phyloP scores from a whole-genome alignment of 2,329 filamentous ascomycete species.

The Macrophomina pseudophaseolina region DNA sequence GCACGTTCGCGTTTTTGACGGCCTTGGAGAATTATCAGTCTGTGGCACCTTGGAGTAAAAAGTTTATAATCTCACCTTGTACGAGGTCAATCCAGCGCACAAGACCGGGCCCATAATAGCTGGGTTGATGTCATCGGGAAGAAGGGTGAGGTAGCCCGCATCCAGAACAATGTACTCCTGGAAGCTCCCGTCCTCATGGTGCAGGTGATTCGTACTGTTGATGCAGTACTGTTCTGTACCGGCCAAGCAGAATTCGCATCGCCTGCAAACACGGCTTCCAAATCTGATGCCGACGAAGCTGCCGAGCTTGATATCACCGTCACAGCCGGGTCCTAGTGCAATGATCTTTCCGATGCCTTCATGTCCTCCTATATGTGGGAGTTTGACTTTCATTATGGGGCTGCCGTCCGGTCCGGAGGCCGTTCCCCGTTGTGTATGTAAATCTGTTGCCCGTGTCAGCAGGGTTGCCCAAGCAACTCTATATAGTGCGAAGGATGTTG shows the following conservation, averaged over 20 bases:
- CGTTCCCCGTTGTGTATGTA: slow-evolving; percentile 39
- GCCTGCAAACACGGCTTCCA: slow-evolving; percentile 48
- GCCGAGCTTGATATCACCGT: slow-evolving; percentile 44
- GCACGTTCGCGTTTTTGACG: slow-evolving; percentile 48
- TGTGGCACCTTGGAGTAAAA: too few relatives aligned
- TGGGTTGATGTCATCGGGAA: slow-evolving; percentile 51
- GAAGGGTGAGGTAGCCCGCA: slow-evolving; percentile 49
- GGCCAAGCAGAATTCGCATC: slow-evolving; percentile 51
- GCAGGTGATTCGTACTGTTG: slow-evolving; percentile 51
- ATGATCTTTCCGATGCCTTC: neutral
- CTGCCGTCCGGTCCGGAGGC: slow-evolving; percentile 43
- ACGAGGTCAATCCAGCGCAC: slow-evolving; percentile 53
- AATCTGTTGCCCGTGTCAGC: slow-evolving; percentile 26
- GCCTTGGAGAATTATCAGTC: slow-evolving; percentile 25
- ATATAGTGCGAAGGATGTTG: neutral
- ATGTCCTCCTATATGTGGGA: slow-evolving; percentile 35
- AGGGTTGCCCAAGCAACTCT: neutral
- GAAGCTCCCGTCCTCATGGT: slow-evolving; percentile 54
- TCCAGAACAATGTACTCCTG: slow-evolving; percentile 53
- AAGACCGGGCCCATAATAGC: slow-evolving; percentile 49
- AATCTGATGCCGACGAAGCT: slow-evolving; percentile 52
- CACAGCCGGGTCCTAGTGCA: slow-evolving; percentile 29
- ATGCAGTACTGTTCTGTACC: slow-evolving; percentile 49
- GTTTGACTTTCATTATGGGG: slow-evolving; percentile 51
- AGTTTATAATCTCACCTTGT: slow-evolving; percentile 38